Conservation (phyloP, 1,284 basidiomycete species). For the Ustanciosporium gigantosporum region DNA sequence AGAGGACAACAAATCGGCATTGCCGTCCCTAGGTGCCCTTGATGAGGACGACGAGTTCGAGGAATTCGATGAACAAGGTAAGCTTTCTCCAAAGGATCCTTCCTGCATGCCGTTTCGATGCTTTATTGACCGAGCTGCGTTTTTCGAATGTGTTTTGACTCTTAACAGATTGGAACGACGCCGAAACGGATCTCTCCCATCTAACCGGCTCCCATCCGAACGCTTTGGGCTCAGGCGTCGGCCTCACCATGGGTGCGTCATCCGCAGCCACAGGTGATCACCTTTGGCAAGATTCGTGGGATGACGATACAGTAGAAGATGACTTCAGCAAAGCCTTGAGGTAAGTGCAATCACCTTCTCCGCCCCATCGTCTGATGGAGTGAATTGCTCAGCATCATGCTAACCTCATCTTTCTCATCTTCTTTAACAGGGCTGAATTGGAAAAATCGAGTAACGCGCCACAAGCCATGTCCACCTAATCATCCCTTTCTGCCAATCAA, state of each 20-base stretch:
- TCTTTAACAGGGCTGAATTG: slow-evolving; percentile 46
- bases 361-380: no score
- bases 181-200: slow-evolving; percentile 77
- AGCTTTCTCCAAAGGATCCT: slow-evolving; percentile 6
- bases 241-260: slow-evolving; percentile 37
- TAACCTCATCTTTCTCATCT: neutral
- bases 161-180: slow-evolving; percentile 77
- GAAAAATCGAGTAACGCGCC: slow-evolving; percentile 41
- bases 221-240: slow-evolving; percentile 25
- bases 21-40: slow-evolving; percentile 53
- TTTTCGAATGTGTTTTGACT: neutral
- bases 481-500: no score
- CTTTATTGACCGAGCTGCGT: no score
- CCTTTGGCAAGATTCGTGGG: slow-evolving; percentile 99
- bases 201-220: slow-evolving; percentile 59
- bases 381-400: no score
- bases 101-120: neutral
- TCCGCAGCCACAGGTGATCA: slow-evolving; percentile 63
- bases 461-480: slow-evolving; percentile 44
- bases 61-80: slow-evolving; percentile 59
- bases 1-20: slow-evolving; percentile 25
- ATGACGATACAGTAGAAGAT: slow-evolving; percentile 97
- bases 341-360: slow-evolving; percentile 67
- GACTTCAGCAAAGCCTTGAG: slow-evolving; percentile 93
- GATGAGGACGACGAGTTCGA: slow-evolving; percentile 61